phyloP scores from a whole-genome alignment of 2,329 filamentous ascomycete species.

The Madurella mycetomatis region DNA sequence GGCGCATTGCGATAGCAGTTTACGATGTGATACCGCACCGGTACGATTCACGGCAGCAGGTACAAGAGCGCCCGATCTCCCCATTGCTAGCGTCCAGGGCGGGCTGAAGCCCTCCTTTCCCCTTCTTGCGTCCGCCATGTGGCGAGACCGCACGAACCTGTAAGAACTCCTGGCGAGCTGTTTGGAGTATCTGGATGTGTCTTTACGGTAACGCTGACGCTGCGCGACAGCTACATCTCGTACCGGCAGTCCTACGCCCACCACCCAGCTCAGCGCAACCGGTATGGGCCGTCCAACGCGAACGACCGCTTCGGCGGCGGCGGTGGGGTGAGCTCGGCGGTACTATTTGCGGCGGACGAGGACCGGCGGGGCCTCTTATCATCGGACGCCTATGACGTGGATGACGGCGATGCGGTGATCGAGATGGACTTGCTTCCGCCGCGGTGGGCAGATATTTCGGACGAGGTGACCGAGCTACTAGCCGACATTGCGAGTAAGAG shows the following conservation, averaged over 20 bases:
- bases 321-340: slow-evolving; percentile 49
- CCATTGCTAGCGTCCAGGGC: slow-evolving; percentile 8
- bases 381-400: slow-evolving; percentile 68
- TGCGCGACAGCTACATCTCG: slow-evolving; percentile 74
- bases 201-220: background rate
- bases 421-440: slow-evolving; percentile 97
- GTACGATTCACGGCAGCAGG: slow-evolving; percentile 17
- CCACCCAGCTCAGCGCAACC: slow-evolving; percentile 81
- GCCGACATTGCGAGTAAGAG: slow-evolving; percentile 77
- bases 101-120: slow-evolving; percentile 24
- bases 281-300: slow-evolving; percentile 48
- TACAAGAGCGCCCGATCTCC: slow-evolving; percentile 13
- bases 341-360: slow-evolving; percentile 49
- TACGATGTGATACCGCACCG: slow-evolving; percentile 23
- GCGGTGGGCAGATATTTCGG: slow-evolving; percentile 91
- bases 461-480: slow-evolving; percentile 83
- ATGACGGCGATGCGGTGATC: slow-evolving; percentile 91
- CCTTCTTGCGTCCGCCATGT: slow-evolving; percentile 67
- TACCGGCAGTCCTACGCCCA: slow-evolving; percentile 98
- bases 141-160: slow-evolving; percentile 99
- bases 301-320: slow-evolving; percentile 42
- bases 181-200: too few species aligned
- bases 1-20: slow-evolving; percentile 17
- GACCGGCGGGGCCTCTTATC: slow-evolving; percentile 78
- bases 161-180: slow-evolving; percentile 41